phyloP scores from a whole-genome alignment of 2,329 filamentous ascomycete genomes.

The Trichothecium sympodiale region DNA sequence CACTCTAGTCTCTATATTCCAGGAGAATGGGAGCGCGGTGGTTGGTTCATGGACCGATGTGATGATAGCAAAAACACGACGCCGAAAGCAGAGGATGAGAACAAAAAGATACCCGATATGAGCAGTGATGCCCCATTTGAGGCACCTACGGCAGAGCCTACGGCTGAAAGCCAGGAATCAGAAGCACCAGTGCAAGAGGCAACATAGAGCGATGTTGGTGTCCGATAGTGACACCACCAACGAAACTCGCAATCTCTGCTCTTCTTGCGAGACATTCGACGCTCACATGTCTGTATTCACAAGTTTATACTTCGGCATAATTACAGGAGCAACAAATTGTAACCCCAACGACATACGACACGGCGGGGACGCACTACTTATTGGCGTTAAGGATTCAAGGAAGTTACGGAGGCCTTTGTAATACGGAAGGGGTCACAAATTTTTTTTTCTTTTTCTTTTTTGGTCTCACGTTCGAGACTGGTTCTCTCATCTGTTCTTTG shows the following conservation, averaged over 20 bases:
- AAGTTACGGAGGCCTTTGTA: not conserved
- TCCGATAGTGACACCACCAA: too few relatives aligned
- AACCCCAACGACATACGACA: too few relatives aligned
- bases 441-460: slow-evolving; percentile 1
- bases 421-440: not conserved
- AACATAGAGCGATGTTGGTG: too few relatives aligned
- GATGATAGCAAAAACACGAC: slow-evolving; percentile 10
- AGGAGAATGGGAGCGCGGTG: slow-evolving; percentile 74
- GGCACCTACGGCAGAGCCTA: not conserved
- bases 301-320: too few relatives aligned
- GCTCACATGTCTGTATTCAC: too few relatives aligned
- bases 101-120: slow-evolving; percentile 2
- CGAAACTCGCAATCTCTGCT: too few relatives aligned
- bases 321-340: too few relatives aligned
- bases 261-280: too few relatives aligned
- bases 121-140: slow-evolving; percentile 1
- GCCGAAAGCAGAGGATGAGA: slow-evolving; percentile 13
- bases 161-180: too few relatives aligned
- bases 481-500: not conserved
- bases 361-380: too few relatives aligned
- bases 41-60: slow-evolving; percentile 52
- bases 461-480: slow-evolving; percentile 2
- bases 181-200: too few relatives aligned
- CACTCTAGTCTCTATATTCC: slow-evolving; percentile 54
- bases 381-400: not conserved